Base-by-base conservation (phyloP, 257 asterid species). In the Scutellaria galericulata region DNA sequence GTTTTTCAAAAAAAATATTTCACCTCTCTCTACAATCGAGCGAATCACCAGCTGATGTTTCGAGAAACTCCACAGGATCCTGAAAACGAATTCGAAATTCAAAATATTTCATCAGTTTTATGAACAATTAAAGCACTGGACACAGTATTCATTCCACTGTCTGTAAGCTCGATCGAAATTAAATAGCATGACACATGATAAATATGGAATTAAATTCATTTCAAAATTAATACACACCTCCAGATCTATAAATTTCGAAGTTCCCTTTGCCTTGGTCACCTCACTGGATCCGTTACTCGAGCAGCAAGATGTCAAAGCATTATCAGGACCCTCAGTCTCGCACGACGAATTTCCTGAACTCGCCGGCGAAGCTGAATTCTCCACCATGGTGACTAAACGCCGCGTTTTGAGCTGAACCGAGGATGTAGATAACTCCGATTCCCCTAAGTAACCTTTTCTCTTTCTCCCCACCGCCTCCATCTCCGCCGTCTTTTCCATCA, bases 231-330 rank as follows among this genome's bases (percentile, higher is more conserved):
- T 58, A 42, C 1, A 61, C 75, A 90, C 96, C 93, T 89, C 75
- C 79, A 84, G 97, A 91, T 91, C 95, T 79, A 69, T 53, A 54
- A 61, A 74, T 59, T 85, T 66, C 64, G 78, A 79, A 60, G 70
- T 66, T 71, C 48, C 80, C 55, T 70, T 65, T 5, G 71, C 80
- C 55, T 70, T 65, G 3, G 71, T 72, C 64, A 71, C 66, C 64
- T 81, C 85, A 64, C 68, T 66, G 4, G 93, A 79, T 69, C 78
- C 86, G 50, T 83, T 71, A 61, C 87, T 84, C 66, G 90, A 82
- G 81, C 77, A 76, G 58, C 82, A 74, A 70, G 86, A 75, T 5
- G 90, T 80, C 37, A 47, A 71, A 60, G 13, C 86, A 9, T 70
- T 83, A 52, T 76, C 80, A 5, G 84, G 74, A 51, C 71, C 59